These are phyloP conservation scores for Quillaja saponaria DNA, from an alignment of 306 rosid genomes.

Conservation along the genomic window DNA sequence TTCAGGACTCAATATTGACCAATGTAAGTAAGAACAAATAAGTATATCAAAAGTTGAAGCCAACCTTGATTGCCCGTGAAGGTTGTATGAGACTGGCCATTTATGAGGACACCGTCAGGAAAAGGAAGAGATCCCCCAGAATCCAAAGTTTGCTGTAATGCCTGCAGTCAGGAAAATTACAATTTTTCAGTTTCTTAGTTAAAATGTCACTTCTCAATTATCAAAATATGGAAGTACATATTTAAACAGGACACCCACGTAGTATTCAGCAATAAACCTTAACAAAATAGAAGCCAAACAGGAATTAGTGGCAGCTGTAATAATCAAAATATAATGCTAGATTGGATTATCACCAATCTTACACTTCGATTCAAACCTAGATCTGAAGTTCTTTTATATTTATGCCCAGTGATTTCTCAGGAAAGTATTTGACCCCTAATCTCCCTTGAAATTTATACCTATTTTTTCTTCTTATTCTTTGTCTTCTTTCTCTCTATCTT, in stretches of 20 bases:
- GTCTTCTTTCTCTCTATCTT: too few species aligned
- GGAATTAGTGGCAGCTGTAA: too few species aligned
- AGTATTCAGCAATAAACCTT: background rate
- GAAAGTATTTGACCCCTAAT: too few species aligned
- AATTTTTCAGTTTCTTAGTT: too few species aligned
- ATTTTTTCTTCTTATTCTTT: too few species aligned
- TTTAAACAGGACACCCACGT: background rate
- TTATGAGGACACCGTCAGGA: constrained; percentile 83
- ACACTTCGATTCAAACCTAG: too few species aligned
- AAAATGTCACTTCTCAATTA: too few species aligned
- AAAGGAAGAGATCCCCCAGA: constrained; percentile 72
- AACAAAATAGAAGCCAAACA: background rate
- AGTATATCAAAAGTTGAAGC: constrained; percentile 1
- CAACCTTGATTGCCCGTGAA: constrained; percentile 78
- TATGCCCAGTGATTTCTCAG: too few species aligned
- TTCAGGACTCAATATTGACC: constrained; percentile 1
- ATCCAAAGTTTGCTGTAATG: constrained; percentile 67
- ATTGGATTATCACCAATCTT: too few species aligned
- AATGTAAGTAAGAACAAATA: background rate
- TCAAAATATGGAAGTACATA: background rate
- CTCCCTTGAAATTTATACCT: too few species aligned
- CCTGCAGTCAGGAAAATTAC: constrained; percentile 38
- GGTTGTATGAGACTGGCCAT: constrained; percentile 64
- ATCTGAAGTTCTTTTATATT: too few species aligned
- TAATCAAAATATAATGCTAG: too few species aligned